Evolutionary conservation across 768 basidiomycete species (phyloP).

Genomic region (Sporobolomyces roseus): DNA sequence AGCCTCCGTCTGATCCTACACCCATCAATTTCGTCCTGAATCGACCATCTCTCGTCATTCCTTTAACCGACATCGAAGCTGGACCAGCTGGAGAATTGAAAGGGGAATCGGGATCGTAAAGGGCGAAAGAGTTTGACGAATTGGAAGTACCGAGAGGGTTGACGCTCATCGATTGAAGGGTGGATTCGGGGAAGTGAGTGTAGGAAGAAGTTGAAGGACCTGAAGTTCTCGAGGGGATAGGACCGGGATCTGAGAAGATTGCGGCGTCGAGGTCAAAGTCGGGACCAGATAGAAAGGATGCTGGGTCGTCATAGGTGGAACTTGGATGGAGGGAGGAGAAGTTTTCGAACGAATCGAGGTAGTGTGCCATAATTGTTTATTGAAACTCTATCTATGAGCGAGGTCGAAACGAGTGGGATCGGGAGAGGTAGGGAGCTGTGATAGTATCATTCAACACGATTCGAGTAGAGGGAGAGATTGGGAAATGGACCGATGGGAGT

Average conservation of each 20-base stretch:
- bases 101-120: conserved; percentile 42
- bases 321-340: conserved; percentile 11
- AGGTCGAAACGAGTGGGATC: not conserved
- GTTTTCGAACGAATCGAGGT: conserved; percentile 33
- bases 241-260: conserved; percentile 33
- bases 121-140: conserved; percentile 12
- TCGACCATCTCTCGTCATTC: conserved; percentile 36
- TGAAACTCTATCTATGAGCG: not conserved
- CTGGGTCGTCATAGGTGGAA: conserved; percentile 2
- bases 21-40: conserved; percentile 45
- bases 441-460: too few species aligned
- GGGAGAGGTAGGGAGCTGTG: not conserved
- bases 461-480: not conserved
- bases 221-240: conserved; percentile 20
- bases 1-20: conserved; percentile 45
- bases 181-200: conserved; percentile 27
- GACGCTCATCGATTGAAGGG: not conserved
- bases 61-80: conserved; percentile 23
- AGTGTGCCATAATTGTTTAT: conserved; percentile 21
- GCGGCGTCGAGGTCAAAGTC: conserved; percentile 30
- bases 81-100: conserved; percentile 31
- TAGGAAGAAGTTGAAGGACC: conserved; percentile 23
- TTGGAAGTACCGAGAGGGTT: conserved; percentile 11
- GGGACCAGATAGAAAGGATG: not conserved
- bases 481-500: not conserved